These are phyloP conservation scores for Phaseolus lunatus DNA, from an alignment of 306 rosid genomes.

Conservation along the genomic window DNA sequence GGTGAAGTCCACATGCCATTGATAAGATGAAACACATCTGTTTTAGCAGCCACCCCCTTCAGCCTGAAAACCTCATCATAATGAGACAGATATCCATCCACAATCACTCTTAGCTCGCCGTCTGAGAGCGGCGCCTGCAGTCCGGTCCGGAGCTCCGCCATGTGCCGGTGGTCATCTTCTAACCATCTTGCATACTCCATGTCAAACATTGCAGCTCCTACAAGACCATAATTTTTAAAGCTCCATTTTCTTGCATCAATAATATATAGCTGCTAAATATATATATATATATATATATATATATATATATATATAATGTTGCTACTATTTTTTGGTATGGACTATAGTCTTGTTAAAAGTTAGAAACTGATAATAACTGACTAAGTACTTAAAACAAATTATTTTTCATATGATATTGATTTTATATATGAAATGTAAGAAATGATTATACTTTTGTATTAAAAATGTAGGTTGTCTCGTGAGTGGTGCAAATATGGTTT, in stretches of 20 bases:
- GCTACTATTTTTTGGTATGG: neutral
- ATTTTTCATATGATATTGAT: neutral
- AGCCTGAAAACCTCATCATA: constrained; percentile 82
- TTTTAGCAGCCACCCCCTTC: constrained; percentile 72
- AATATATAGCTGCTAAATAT: neutral
- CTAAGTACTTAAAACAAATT: neutral
- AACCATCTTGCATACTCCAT: constrained; percentile 95
- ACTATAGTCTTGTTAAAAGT: neutral
- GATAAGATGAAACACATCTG: constrained; percentile 89
- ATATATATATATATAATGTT: no score
- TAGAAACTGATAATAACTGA: neutral
- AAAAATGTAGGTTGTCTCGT: neutral
- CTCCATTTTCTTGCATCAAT: neutral
- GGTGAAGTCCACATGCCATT: constrained; percentile 92
- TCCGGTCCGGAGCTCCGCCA: constrained; percentile 72
- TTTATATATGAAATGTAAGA: neutral
- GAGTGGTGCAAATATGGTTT: neutral
- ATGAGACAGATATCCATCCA: constrained; percentile 73
- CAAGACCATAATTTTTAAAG: neutral
- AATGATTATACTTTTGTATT: neutral
- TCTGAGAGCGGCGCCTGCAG: constrained; percentile 71
- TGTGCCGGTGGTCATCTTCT: constrained; percentile 83
- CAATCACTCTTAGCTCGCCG: constrained; percentile 61
- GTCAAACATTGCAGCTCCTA: constrained; percentile 94
- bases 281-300: neutral